phyloP scores from a whole-genome alignment of 2,329 filamentous ascomycete species.

The Botrytis aclada region DNA sequence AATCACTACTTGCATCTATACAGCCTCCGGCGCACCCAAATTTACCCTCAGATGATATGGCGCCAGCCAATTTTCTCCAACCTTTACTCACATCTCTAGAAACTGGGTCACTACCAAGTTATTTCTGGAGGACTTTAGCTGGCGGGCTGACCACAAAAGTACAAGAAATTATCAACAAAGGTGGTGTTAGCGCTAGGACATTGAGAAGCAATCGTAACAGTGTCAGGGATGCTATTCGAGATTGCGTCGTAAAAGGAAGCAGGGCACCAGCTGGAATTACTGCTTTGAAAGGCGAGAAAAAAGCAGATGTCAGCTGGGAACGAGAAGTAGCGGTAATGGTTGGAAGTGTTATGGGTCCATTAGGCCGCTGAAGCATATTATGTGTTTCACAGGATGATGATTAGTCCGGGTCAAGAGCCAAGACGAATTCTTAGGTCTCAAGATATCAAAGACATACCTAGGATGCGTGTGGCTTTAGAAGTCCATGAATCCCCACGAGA shows the following conservation, averaged over 20 bases:
- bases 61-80: constrained; percentile 57
- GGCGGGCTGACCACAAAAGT: constrained; percentile 72
- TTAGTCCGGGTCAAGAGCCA: neutral
- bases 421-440: neutral
- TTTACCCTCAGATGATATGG: constrained; percentile 40
- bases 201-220: constrained; percentile 71
- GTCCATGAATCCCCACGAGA: neutral
- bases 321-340: constrained; percentile 95
- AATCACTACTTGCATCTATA: constrained; percentile 68
- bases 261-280: constrained; percentile 60
- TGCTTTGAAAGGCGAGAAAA: constrained; percentile 52
- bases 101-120: constrained; percentile 80
- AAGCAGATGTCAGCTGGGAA: constrained; percentile 65
- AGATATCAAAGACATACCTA: neutral
- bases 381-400: neutral
- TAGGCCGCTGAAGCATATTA: constrained; percentile 34
- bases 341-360: constrained; percentile 62
- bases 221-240: constrained; percentile 73
- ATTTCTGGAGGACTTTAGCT: constrained; percentile 91
- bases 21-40: constrained; percentile 68
- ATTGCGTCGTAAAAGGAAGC: constrained; percentile 78
- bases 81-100: constrained; percentile 76
- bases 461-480: neutral
- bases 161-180: constrained; percentile 77
- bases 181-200: constrained; percentile 79